Conservation (phyloP, 2,329 filamentous ascomycete genomes). For the Scedosporium aurantiacum region DNA sequence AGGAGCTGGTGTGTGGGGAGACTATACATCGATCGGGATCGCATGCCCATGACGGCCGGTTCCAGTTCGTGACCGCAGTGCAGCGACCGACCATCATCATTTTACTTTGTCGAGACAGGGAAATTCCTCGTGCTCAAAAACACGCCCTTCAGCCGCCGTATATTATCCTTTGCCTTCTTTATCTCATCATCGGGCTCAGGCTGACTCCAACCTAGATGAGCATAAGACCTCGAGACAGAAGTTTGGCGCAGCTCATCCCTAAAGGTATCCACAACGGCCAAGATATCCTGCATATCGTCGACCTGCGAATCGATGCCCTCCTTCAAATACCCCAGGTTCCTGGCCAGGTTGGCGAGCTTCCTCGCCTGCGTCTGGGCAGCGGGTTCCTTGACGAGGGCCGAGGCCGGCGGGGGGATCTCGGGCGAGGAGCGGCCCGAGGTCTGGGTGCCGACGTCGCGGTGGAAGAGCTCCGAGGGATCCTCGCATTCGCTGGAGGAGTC, state of each 20-base stretch:
- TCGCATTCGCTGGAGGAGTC: slow-evolving; percentile 35
- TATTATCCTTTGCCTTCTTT: slow-evolving; percentile 60
- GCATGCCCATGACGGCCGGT: no score
- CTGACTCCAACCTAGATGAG: slow-evolving; percentile 20
- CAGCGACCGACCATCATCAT: neutral
- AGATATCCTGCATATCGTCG: slow-evolving; percentile 38
- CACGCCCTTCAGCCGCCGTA: slow-evolving; percentile 68
- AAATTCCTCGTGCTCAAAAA: slow-evolving; percentile 67
- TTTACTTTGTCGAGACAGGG: slow-evolving; percentile 32
- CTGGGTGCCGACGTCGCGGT: slow-evolving; percentile 70
- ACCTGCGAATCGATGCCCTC: slow-evolving; percentile 32
- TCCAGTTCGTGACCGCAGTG: neutral
- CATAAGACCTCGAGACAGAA: slow-evolving; percentile 16
- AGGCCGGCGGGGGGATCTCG: slow-evolving; percentile 5
- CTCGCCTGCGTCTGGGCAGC: slow-evolving; percentile 27
- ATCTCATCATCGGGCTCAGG: slow-evolving; percentile 59
- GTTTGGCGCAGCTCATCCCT: slow-evolving; percentile 55
- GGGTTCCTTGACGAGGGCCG: slow-evolving; percentile 13
- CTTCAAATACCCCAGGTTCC: slow-evolving; percentile 29
- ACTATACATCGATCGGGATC: no score
- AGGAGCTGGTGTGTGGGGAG: no score
- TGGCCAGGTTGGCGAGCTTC: slow-evolving; percentile 30
- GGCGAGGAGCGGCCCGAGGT: slow-evolving; percentile 29
- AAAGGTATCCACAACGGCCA: slow-evolving; percentile 45
- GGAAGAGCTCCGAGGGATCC: slow-evolving; percentile 68